A percentile compares a stretch with the other conserved stretches of the same genome.
phyloP scores from a whole-genome alignment of 2,329 filamentous ascomycete species.

The Harringtonia lauricola region DNA sequence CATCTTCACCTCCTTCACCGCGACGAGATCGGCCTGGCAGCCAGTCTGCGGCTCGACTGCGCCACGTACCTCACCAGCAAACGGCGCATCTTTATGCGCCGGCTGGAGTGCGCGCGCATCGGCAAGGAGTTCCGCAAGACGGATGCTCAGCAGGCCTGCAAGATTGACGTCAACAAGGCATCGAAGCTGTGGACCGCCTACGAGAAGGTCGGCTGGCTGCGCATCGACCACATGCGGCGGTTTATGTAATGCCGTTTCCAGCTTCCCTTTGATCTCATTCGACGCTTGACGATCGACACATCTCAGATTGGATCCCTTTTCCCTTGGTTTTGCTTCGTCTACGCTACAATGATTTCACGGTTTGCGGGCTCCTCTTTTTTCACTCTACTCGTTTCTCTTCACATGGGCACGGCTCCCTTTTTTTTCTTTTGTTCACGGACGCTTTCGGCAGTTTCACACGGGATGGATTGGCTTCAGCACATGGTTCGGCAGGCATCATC shows the following conservation, averaged over 20 bases:
- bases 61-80: conserved; percentile 89
- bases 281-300: too few relatives aligned
- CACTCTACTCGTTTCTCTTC: background rate
- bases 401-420: background rate
- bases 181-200: conserved; percentile 87
- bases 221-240: conserved; percentile 32
- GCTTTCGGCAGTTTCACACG: conserved; percentile 1
- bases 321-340: background rate
- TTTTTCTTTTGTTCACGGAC: background rate
- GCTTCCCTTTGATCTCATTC: background rate
- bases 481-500: conserved; percentile 3
- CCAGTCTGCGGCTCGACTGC: conserved; percentile 71
- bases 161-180: conserved; percentile 96
- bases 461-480: background rate
- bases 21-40: conserved; percentile 66
- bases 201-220: conserved; percentile 77
- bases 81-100: conserved; percentile 75
- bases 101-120: conserved; percentile 54
- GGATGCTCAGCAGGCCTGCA: conserved; percentile 90
- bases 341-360: too few relatives aligned
- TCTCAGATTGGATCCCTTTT: background rate
- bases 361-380: too few relatives aligned
- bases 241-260: conserved; percentile 2
- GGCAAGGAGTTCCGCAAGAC: conserved; percentile 90
- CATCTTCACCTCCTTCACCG: conserved; percentile 61